A percentile compares a stretch with the other conserved stretches of the same genome.
phyloP scores from a whole-genome alignment of 2,329 filamentous ascomycete species.

The Lasiodiplodia theobromae region DNA sequence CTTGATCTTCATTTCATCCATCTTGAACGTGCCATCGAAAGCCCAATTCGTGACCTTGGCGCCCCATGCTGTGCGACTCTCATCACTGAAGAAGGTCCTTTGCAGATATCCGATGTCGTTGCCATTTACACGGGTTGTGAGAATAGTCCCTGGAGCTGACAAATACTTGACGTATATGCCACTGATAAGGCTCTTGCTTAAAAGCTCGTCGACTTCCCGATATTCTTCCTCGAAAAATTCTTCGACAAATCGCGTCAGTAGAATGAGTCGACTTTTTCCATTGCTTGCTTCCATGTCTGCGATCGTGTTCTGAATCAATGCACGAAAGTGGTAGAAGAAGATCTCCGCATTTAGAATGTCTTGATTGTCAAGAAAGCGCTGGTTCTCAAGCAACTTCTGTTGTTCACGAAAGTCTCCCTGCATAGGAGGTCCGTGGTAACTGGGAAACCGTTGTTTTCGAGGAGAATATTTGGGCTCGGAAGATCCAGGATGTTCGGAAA shows the following conservation, averaged over 20 bases:
- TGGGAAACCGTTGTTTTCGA: too few relatives aligned
- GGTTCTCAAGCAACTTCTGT: too few relatives aligned
- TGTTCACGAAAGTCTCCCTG: too few relatives aligned
- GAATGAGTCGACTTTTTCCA: background rate
- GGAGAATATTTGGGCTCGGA: too few relatives aligned
- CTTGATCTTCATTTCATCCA: background rate
- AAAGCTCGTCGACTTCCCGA: background rate
- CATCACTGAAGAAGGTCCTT: background rate
- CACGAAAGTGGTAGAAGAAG: background rate
- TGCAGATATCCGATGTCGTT: background rate
- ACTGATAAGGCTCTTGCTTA: background rate
- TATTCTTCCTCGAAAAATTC: background rate
- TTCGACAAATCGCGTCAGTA: background rate
- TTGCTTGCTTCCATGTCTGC: background rate
- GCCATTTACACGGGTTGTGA: background rate
- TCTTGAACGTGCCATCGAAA: background rate
- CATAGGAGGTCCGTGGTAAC: too few relatives aligned
- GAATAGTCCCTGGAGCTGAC: background rate
- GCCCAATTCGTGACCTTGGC: background rate
- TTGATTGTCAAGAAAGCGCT: background rate
- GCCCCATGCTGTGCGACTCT: background rate
- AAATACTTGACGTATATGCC: background rate
- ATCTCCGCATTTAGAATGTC: background rate
- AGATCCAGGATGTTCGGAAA: too few relatives aligned
- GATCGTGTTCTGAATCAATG: background rate